Evolutionary conservation across 257 asterid genomes (phyloP).

Genomic region (Cordia subcordata): DNA sequence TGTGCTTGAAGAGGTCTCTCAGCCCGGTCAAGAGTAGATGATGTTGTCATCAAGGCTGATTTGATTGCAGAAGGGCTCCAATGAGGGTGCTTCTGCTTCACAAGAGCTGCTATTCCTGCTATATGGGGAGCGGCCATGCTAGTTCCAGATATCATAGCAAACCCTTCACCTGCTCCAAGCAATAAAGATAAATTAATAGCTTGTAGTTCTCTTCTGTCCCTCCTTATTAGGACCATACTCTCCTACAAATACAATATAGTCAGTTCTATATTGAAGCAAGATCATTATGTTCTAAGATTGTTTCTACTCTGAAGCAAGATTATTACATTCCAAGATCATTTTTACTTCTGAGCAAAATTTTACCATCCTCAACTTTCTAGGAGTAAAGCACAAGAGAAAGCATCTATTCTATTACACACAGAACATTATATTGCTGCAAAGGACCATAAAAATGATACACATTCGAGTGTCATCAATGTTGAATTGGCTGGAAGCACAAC

Average conservation of each 20-base stretch:
- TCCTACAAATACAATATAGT: not conserved
- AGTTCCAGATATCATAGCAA: constrained; percentile 78
- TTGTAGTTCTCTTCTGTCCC: not conserved
- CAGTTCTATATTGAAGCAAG: too few species aligned
- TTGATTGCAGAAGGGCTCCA: constrained; percentile 89
- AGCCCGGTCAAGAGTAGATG: constrained; percentile 61
- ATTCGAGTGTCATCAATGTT: too few species aligned
- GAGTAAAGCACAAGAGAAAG: too few species aligned
- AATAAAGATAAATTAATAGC: constrained; percentile 1
- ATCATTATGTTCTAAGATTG: too few species aligned
- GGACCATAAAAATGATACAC: too few species aligned
- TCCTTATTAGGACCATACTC: not conserved
- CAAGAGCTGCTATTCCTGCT: constrained; percentile 79
- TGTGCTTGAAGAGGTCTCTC: constrained; percentile 75
- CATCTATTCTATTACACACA: too few species aligned
- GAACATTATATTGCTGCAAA: too few species aligned
- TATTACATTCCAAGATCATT: too few species aligned
- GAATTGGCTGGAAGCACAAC: too few species aligned
- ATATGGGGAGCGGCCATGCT: constrained; percentile 92
- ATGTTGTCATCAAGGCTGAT: constrained; percentile 76
- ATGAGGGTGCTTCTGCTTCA: constrained; percentile 73
- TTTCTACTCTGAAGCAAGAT: too few species aligned
- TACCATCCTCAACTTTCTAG: too few species aligned
- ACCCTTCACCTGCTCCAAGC: constrained; percentile 64
- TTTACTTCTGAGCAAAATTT: too few species aligned